Base-by-base conservation (phyloP, 345 rosid species). In the Syzygium jambos region DNA sequence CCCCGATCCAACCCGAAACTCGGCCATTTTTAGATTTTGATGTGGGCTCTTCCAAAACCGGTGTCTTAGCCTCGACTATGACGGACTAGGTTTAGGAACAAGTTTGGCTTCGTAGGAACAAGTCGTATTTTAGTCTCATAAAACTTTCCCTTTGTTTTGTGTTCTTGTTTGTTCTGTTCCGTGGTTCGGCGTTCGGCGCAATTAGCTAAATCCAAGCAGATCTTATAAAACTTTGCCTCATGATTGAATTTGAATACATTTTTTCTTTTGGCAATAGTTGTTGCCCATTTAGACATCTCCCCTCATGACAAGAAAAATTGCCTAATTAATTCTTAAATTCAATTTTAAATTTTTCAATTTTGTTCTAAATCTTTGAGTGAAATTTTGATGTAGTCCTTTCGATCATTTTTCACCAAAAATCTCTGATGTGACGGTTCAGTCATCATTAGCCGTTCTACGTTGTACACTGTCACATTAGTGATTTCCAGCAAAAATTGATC, bases 331-430 rank as follows among this genome's bases (percentile, higher is more conserved):
- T 6, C 11, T 29, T 11, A 25, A 12, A 59, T 27, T 59, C 12
- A 59, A 14, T 25, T 6, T 11, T 27, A 59, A 63, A n/a, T 0
- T 6, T 29, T 63, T 63, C 8, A 63, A 63, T 29, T n/a, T 29
- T 14, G 0, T 14, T 8, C 2, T 29, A 29, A 14, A 14, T 29
- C 2, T 63, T 7, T 29, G 19, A 0, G 5, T 2, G 10, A 13
- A 11, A n/a, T 63, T 63, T 7, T 7, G 29, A 63, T 61, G 14
- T 1, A n/a, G 21, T n/a, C 1, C 0, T 63, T 63, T 13, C 10
- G 3, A 0, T n/a, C 19, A n/a, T 61, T 63, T 63, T 63, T 63
- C 0, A 0, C 5, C 30, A 1, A 63, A 63, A 14, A 29, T 63
- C 4, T 1, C 11, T 63, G 15, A 63, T 14, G 10, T 63, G 77